Conservation (phyloP, 331 rosid genomes). For the Prunus yedoensis region DNA sequence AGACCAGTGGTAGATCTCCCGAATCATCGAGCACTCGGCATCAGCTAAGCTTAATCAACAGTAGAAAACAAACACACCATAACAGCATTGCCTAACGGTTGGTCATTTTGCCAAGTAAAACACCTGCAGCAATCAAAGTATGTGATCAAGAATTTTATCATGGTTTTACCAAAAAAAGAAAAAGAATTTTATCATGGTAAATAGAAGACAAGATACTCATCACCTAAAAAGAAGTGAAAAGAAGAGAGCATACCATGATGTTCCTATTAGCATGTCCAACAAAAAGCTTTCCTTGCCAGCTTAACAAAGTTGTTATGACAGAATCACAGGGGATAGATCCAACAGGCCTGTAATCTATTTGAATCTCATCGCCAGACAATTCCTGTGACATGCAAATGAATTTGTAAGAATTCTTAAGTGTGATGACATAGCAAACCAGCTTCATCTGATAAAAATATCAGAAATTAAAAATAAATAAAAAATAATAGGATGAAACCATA, state of each 20-base stretch:
- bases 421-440: slow-evolving; percentile 6
- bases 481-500: background rate
- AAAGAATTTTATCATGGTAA: slow-evolving; percentile 15
- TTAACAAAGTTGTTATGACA: slow-evolving; percentile 63
- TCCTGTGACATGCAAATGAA: slow-evolving; percentile 46
- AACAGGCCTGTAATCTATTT: slow-evolving; percentile 50
- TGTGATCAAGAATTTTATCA: slow-evolving; percentile 15
- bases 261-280: slow-evolving; percentile 69
- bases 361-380: slow-evolving; percentile 63
- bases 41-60: slow-evolving; percentile 24
- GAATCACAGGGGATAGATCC: slow-evolving; percentile 63
- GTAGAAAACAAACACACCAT: slow-evolving; percentile 6
- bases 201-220: background rate
- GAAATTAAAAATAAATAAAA: background rate
- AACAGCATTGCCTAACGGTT: slow-evolving; percentile 12
- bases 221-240: background rate
- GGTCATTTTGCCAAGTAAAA: slow-evolving; percentile 46
- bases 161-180: background rate
- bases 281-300: slow-evolving; percentile 72
- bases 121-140: slow-evolving; percentile 56
- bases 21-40: background rate
- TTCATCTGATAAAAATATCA: background rate
- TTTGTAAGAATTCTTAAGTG: background rate
- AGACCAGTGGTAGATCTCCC: background rate
- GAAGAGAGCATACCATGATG: slow-evolving; percentile 53